A percentile compares a stretch with the other conserved stretches of the same genome.
These are phyloP conservation scores for Umbelopsis ramanniana DNA, from an alignment of 192 early-diverging fungal genomes.

Conservation along the genomic window DNA sequence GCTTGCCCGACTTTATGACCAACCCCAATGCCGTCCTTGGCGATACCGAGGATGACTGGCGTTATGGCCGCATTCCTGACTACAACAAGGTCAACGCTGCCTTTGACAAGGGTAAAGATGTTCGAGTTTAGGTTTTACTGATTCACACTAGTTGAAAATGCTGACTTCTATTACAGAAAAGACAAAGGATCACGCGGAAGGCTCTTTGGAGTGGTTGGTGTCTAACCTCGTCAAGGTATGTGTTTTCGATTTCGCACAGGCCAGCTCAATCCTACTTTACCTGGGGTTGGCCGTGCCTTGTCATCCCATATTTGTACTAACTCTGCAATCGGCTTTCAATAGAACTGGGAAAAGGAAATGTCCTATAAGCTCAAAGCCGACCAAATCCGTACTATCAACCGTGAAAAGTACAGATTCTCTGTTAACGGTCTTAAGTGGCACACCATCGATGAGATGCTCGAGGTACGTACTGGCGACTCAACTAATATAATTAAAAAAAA, in stretches of 20 bases:
- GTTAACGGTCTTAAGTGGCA: constrained; percentile 46
- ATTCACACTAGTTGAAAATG: background rate
- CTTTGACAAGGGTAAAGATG: constrained; percentile 37
- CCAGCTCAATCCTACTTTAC: background rate
- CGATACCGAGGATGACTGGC: constrained; percentile 47
- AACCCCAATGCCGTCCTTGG: constrained; percentile 49
- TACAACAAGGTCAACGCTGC: constrained; percentile 48
- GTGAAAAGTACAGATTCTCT: constrained; percentile 47
- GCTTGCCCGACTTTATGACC: constrained; percentile 53
- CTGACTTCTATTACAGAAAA: constrained; percentile 28
- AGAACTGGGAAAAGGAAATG: constrained; percentile 56
- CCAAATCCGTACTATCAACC: constrained; percentile 49
- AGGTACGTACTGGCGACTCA: constrained; percentile 14
- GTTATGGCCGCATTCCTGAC: constrained; percentile 45
- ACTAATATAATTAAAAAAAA: too few species aligned
- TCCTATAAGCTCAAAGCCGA: constrained; percentile 47
- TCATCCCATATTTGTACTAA: background rate
- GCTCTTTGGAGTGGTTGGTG: constrained; percentile 44
- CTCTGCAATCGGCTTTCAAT: constrained; percentile 5
- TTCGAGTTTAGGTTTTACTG: too few species aligned
- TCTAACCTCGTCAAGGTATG: constrained; percentile 50
- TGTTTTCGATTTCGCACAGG: background rate
- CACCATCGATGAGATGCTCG: constrained; percentile 49
- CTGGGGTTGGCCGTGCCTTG: background rate
- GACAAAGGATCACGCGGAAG: constrained; percentile 40